Conservation (phyloP, 108 stramenopile species). For the Fistulifera solaris region DNA sequence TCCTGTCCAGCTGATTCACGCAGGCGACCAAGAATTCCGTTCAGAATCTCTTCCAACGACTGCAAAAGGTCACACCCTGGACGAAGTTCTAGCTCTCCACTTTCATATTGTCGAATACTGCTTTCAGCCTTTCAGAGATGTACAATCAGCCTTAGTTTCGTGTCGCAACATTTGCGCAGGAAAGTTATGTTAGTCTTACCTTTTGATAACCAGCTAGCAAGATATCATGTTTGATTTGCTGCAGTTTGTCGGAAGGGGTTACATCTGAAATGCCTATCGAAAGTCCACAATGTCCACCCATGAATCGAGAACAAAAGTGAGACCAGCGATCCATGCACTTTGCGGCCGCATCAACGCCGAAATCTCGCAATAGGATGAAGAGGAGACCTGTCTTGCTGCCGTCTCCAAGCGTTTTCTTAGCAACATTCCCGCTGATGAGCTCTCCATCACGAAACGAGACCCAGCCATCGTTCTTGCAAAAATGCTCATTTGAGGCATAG, state of each 20-base stretch:
- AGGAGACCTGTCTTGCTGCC: slow-evolving; percentile 93
- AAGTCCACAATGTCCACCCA: slow-evolving; percentile 89
- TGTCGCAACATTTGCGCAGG: slow-evolving; percentile 6
- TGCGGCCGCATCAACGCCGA: slow-evolving; percentile 58
- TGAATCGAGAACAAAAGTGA: slow-evolving; percentile 88
- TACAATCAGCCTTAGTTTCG: neutral
- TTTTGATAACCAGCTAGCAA: slow-evolving; percentile 63
- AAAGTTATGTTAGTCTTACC: slow-evolving; percentile 15
- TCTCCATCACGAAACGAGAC: slow-evolving; percentile 87
- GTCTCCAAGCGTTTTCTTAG: slow-evolving; percentile 95
- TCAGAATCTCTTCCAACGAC: slow-evolving; percentile 94
- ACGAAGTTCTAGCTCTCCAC: slow-evolving; percentile 79
- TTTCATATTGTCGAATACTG: slow-evolving; percentile 76
- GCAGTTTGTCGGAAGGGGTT: slow-evolving; percentile 73
- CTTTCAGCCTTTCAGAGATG: slow-evolving; percentile 49
- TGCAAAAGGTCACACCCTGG: slow-evolving; percentile 94
- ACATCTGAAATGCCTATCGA: slow-evolving; percentile 98
- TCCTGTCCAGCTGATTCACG: slow-evolving; percentile 93
- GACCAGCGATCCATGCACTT: slow-evolving; percentile 90
- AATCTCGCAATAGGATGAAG: slow-evolving; percentile 87
- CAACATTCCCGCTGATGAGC: slow-evolving; percentile 89
- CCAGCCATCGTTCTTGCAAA: slow-evolving; percentile 95
- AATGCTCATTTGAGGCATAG: slow-evolving; percentile 73
- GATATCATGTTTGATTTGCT: slow-evolving; percentile 72
- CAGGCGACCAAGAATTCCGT: slow-evolving; percentile 87